Evolutionary conservation across 352 stramenopile genomes (phyloP).

Genomic region (Thraustochytrium sp.): DNA sequence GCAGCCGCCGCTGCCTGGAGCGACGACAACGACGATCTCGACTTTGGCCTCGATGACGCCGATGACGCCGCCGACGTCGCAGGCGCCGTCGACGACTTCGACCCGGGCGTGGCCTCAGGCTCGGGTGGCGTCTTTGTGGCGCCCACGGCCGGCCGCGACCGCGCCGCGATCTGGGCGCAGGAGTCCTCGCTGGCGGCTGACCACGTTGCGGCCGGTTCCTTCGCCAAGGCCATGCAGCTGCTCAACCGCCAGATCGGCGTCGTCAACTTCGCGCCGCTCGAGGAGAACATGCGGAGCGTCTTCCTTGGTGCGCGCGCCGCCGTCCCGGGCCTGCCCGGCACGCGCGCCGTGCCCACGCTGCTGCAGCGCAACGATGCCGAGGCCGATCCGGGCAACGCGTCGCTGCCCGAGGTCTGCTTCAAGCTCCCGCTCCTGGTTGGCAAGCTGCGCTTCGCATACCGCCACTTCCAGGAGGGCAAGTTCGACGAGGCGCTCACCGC

Average conservation of each 20-base stretch:
- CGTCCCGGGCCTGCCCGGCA: slow-evolving; percentile 71
- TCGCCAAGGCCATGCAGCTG: slow-evolving; percentile 93
- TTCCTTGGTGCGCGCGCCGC: slow-evolving; percentile 70
- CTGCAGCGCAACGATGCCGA: slow-evolving; percentile 66
- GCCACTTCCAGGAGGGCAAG: slow-evolving; percentile 92
- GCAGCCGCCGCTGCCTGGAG: slow-evolving; percentile 59
- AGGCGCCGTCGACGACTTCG: background rate
- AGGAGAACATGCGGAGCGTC: slow-evolving; percentile 74
- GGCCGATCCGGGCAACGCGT: slow-evolving; percentile 65
- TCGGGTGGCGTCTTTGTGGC: slow-evolving; percentile 73
- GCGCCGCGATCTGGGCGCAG: slow-evolving; percentile 81
- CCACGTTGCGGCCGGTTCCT: slow-evolving; percentile 90
- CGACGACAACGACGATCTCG: slow-evolving; percentile 72
- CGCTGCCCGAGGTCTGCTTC: slow-evolving; percentile 75
- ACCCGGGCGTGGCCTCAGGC: slow-evolving; percentile 50
- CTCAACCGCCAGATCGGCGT: slow-evolving; percentile 97
- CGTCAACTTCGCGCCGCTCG: slow-evolving; percentile 92
- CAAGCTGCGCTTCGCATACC: slow-evolving; percentile 79
- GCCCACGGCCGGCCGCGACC: slow-evolving; percentile 75
- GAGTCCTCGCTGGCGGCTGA: slow-evolving; percentile 95
- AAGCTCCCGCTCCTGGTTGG: slow-evolving; percentile 82
- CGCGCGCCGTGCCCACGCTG: slow-evolving; percentile 65
- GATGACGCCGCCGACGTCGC: background rate
- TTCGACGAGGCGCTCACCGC: slow-evolving; percentile 91
- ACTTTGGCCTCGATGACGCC: slow-evolving; percentile 67